Conservation (phyloP, 2,329 filamentous ascomycete genomes). For the Alternaria postmessia region DNA sequence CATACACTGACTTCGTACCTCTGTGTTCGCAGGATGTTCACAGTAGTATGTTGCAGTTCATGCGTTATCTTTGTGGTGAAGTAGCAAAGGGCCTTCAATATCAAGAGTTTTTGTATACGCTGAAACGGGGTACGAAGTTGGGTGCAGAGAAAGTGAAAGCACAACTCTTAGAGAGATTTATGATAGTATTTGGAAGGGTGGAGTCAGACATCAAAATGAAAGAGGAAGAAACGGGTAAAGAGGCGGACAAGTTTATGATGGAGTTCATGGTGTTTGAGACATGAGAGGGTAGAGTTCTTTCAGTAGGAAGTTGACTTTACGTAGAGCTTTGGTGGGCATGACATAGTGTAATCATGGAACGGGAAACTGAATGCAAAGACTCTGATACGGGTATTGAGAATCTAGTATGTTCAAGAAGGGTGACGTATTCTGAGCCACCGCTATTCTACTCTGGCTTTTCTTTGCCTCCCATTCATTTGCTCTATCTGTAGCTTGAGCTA, state of each 20-base stretch:
- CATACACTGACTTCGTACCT: neutral
- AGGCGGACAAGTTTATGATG: constrained; percentile 6
- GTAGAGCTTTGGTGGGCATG: neutral
- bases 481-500: neutral
- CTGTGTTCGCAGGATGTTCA: neutral
- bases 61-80: neutral
- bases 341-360: neutral
- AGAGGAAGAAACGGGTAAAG: neutral
- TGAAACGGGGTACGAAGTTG: neutral
- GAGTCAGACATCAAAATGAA: neutral
- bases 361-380: neutral
- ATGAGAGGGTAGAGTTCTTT: neutral
- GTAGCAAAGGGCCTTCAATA: neutral
- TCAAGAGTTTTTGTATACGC: neutral
- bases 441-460: neutral
- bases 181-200: neutral
- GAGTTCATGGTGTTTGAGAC: constrained; percentile 13
- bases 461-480: neutral
- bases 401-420: neutral
- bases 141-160: neutral
- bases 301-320: neutral
- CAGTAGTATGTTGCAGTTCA: constrained; percentile 1
- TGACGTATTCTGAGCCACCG: neutral
- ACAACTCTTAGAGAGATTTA: neutral
- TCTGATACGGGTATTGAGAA: neutral